Base-by-base conservation (phyloP, 148 eudicot genomes). In the Rhododendron vialii region DNA sequence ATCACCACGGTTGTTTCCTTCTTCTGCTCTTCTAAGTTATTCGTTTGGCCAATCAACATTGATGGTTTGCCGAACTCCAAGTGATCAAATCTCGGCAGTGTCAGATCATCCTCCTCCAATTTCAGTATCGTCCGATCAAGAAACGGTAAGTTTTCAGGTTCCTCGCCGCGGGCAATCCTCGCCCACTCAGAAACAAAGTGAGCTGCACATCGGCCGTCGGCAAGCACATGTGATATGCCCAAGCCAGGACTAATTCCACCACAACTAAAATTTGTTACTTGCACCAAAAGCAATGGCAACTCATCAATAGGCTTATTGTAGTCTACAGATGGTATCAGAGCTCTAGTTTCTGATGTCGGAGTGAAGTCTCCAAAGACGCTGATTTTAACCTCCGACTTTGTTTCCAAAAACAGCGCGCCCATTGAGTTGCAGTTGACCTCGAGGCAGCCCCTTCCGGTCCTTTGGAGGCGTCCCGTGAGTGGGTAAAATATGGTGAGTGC, bases 121-220 rank as follows among this genome's bases (percentile, higher is more conserved):
- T 83, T 87, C 26, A 90, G n/a, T 15, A 80, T 24, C 7, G 22
- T 81, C 18, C 90, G 86, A 53, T 92, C 92, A 38, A 87, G 71
- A 35, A 14, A 90, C 1, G 93, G 95, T 0, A 71, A n/a, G 2
- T 18, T 55, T 47, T 59, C 84, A 0, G 85, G 67, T 7, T 85
- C 80, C 71, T 88, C 89, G 0, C 91, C 91, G 1, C 91, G 88
- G 35, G 91, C 89, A 45, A 92, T 71, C 84, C 83, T 89, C 22
- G 94, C 91, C 94, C 94, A 92, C 82, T 90, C 88, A 0, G 88
- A 24, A 45, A 87, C 3, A 35, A 93, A 92, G 47, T 91, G 90
- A 69, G 86, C 71, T 0, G 89, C 86, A 5, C 91, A 85, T 63
- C 78, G 87, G 7, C 94, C 92, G 43, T 92, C 94, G 5, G 43